These are phyloP conservation scores for Rhynchosporium secalis DNA, from an alignment of 2,329 filamentous ascomycete species.

Conservation along the genomic window DNA sequence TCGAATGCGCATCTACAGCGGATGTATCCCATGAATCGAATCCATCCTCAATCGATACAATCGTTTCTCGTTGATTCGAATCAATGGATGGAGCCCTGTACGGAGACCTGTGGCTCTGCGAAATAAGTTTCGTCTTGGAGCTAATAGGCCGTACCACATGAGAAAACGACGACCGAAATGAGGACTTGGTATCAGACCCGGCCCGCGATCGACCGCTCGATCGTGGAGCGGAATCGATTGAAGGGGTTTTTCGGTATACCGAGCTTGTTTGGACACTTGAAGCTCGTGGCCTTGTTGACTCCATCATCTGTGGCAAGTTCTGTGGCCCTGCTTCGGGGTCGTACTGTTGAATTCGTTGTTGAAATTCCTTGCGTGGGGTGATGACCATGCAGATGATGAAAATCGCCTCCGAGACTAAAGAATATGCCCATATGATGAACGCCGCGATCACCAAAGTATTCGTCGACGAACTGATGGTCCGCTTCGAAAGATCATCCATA, in stretches of 20 bases:
- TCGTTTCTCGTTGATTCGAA: slow-evolving; percentile 40
- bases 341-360: slow-evolving; percentile 35
- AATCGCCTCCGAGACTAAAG: slow-evolving; percentile 32
- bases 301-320: slow-evolving; percentile 31
- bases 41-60: slow-evolving; percentile 51
- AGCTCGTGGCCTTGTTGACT: slow-evolving; percentile 22
- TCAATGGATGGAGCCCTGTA: slow-evolving; percentile 51
- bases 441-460: slow-evolving; percentile 31
- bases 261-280: slow-evolving; percentile 22
- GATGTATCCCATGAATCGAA: slow-evolving; percentile 79
- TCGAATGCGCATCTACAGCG: slow-evolving; percentile 61
- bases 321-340: slow-evolving; percentile 25
- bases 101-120: slow-evolving; percentile 42
- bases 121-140: slow-evolving; percentile 57
- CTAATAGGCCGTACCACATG: slow-evolving; percentile 54
- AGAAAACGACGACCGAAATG: slow-evolving; percentile 51
- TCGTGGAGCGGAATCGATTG: slow-evolving; percentile 37
- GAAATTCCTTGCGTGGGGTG: slow-evolving; percentile 35
- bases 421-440: slow-evolving; percentile 37
- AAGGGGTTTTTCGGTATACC: slow-evolving; percentile 25
- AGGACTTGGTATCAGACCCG: slow-evolving; percentile 48
- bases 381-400: slow-evolving; percentile 37
- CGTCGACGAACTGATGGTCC: slow-evolving; percentile 27
- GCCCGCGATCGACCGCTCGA: slow-evolving; percentile 49
- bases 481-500: slow-evolving; percentile 27